Evolutionary conservation across 2,329 filamentous ascomycete species (phyloP), one percentile per base, ranked within the genome.

Genomic region (Botryotinia calthae): DNA sequence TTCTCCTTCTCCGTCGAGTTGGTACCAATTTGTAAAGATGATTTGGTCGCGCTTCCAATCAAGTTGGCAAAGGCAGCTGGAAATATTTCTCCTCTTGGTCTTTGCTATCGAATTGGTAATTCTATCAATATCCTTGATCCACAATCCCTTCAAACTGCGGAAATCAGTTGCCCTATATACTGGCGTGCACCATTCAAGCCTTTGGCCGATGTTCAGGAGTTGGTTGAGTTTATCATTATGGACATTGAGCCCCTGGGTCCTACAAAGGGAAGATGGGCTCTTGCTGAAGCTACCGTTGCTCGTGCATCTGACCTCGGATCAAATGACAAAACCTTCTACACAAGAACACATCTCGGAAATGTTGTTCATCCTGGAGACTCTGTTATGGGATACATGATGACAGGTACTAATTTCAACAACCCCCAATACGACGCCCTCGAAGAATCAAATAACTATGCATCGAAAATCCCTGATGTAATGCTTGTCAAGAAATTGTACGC

Each of bases 401-500:
- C 89, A 7, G 95, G 94, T 67, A 91, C 94, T 71, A 97, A 97
- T 82, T 98, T 95, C 86, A 98, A 99, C 87, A 96, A 94, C 81
- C 85, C 87, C 16, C 88, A 97, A 77, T 94, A 92, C 77, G 94
- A 97, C 78, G 92, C 91, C 8, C 87, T 98, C 48, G 94, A 98
- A 82, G 83, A 87, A 68, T 94, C 91, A 70, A 89, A 89, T 81
- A 89, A 91, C 68, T 95, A 97, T 83, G 85, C 89, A 4, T 91
- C 90, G 4, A 90, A 87, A 5, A 93, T 99, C 72, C 96, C 96
- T 0, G 96, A 99, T 79, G 96, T 98, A 0, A 84, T 99, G 10
- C 87, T 99, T 5, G 94, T 99, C 82, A 98, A 97, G 94, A 99
- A 99, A 83, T 91, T 93, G 87, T 99, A 97, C 84, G 90, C 92